phyloP scores from a whole-genome alignment of 169 alveolate species.

The Eimeria zaria region DNA sequence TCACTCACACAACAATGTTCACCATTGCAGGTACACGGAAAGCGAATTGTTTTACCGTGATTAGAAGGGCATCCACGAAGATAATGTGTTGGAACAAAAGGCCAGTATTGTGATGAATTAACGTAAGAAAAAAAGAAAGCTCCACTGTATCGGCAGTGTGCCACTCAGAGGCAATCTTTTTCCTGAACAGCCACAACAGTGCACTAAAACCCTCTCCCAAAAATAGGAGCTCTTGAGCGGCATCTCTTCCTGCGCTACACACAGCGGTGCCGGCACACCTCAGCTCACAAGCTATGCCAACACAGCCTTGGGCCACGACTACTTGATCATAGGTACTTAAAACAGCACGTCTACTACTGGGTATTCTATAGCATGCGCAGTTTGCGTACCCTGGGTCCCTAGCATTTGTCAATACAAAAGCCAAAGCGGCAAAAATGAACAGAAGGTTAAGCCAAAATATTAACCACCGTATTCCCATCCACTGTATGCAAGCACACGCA shows the following conservation, averaged over 20 bases:
- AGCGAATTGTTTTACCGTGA: background rate
- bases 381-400: conserved; percentile 32
- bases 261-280: background rate
- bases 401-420: conserved; percentile 68
- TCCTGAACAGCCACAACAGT: conserved; percentile 23
- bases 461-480: conserved; percentile 81
- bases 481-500: conserved; percentile 50
- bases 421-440: conserved; percentile 67
- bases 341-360: background rate
- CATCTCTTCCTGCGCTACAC: background rate
- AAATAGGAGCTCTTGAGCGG: too few relatives aligned
- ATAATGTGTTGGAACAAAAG: conserved; percentile 67
- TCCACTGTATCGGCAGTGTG: conserved; percentile 74
- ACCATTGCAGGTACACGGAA: background rate
- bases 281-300: background rate
- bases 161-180: conserved; percentile 77
- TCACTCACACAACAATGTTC: background rate
- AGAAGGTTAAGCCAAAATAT: conserved; percentile 52
- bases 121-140: conserved; percentile 71
- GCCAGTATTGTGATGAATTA: conserved; percentile 82
- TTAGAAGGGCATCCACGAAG: conserved; percentile 61
- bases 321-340: background rate
- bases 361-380: background rate
- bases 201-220: background rate
- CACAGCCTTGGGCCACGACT: background rate